A percentile compares a stretch with the other conserved stretches of the same genome.
These are phyloP conservation scores for Fusarium sp. DNA, from an alignment of 2,329 filamentous ascomycete species.

Conservation along the genomic window DNA sequence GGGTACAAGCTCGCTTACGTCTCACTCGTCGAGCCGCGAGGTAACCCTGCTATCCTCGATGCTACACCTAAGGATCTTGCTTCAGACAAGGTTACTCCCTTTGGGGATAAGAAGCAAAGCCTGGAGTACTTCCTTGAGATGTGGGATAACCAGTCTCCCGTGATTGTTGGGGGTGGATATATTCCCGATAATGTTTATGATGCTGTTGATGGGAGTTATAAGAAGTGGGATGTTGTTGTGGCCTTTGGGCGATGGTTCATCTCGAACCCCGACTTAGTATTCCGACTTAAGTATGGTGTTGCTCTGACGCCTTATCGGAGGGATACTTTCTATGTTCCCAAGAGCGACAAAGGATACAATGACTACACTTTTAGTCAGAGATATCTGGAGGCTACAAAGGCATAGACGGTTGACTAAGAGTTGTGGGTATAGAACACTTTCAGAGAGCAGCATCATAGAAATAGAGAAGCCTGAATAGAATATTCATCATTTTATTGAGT, in stretches of 20 bases:
- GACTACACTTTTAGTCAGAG: conserved; percentile 45
- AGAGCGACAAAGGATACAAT: conserved; percentile 42
- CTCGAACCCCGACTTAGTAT: conserved; percentile 51
- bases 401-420: too few relatives aligned
- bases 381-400: neutral
- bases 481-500: neutral
- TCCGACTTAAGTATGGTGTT: conserved; percentile 51
- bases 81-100: conserved; percentile 5
- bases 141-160: conserved; percentile 47
- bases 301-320: conserved; percentile 51
- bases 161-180: conserved; percentile 48
- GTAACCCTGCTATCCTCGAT: conserved; percentile 47
- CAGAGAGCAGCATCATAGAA: rapidly evolving
- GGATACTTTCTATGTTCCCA: conserved; percentile 51
- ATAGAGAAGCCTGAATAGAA: rapidly evolving
- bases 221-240: conserved; percentile 41
- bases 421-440: too few relatives aligned
- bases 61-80: conserved; percentile 34
- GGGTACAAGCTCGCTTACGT: conserved; percentile 48
- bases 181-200: conserved; percentile 35
- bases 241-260: conserved; percentile 50
- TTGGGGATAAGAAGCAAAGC: conserved; percentile 45
- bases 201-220: conserved; percentile 39
- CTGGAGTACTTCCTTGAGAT: conserved; percentile 46
- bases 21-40: conserved; percentile 50